phyloP scores from a whole-genome alignment of 2,329 filamentous ascomycete genomes.

The Diaporthe citri region DNA sequence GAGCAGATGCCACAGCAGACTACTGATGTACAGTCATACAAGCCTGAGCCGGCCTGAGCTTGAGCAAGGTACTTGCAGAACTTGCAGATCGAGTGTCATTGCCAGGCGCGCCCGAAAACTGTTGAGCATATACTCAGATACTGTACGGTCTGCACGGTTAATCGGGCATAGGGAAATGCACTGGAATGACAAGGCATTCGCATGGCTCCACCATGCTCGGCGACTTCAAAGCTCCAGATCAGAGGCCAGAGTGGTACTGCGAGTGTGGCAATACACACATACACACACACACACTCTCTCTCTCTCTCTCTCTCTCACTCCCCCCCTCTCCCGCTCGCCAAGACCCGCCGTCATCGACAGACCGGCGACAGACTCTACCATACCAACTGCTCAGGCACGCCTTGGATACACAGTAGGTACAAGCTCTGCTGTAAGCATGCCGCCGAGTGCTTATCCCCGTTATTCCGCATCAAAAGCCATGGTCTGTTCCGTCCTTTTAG shows the following conservation, averaged over 20 bases:
- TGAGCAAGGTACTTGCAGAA: not conserved
- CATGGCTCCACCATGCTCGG: slow-evolving; percentile 4
- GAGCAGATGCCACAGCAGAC: slow-evolving; percentile 1
- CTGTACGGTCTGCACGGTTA: not conserved
- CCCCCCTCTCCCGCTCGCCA: not conserved
- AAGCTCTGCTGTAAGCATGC: not conserved
- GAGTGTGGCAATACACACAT: not conserved
- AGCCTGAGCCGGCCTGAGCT: not conserved
- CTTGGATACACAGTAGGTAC: not conserved
- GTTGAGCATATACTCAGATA: slow-evolving; percentile 4
- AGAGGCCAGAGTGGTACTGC: not conserved
- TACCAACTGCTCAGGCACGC: not conserved
- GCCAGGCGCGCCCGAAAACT: slow-evolving; percentile 4
- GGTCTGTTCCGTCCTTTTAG: not conserved
- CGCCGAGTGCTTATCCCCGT: not conserved
- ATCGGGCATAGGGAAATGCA: not conserved
- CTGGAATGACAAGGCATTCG: not conserved
- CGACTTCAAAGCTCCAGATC: not conserved
- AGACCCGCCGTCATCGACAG: not conserved
- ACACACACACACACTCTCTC: not conserved
- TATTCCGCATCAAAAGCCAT: not conserved
- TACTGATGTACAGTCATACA: slow-evolving; percentile 15
- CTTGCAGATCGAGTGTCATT: not conserved
- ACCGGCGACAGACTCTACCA: not conserved
- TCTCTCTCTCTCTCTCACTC: not conserved